phyloP scores from a whole-genome alignment of 1,284 basidiomycete genomes.

The Ganoderma lingzhi region DNA sequence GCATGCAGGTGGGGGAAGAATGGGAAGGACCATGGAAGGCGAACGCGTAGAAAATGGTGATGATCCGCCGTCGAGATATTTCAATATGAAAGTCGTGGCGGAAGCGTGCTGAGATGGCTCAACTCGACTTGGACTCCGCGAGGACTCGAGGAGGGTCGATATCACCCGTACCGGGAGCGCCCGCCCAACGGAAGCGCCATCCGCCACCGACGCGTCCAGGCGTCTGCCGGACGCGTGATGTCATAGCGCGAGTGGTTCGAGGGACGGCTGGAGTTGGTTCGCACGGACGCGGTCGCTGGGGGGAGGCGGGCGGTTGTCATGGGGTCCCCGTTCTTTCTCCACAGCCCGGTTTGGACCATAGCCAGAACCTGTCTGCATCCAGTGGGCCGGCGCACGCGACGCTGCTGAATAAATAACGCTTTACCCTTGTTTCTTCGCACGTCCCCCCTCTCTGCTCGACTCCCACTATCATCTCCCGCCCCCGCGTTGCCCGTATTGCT shows the following conservation, averaged over 20 bases:
- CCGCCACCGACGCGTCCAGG: constrained; percentile 36
- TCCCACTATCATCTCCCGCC: constrained; percentile 14
- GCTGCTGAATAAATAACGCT: constrained; percentile 21
- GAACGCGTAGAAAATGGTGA: background rate
- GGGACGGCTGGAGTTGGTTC: constrained; percentile 2
- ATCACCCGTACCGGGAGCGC: background rate
- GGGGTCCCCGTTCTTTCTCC: constrained; percentile 17
- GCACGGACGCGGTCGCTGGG: constrained; percentile 2
- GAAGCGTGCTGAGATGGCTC: background rate
- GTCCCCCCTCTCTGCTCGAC: constrained; percentile 22
- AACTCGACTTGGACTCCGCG: background rate
- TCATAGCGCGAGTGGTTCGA: constrained; percentile 15
- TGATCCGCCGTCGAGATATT: background rate
- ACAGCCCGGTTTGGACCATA: constrained; percentile 14
- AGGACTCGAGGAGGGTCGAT: background rate
- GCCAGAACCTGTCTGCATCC: constrained; percentile 4
- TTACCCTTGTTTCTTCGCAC: constrained; percentile 20
- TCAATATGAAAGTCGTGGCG: background rate
- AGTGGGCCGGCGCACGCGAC: constrained; percentile 4
- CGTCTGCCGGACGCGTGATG: constrained; percentile 27
- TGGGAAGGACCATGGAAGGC: background rate
- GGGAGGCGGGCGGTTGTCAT: constrained; percentile 25
- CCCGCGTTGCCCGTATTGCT: constrained; percentile 3
- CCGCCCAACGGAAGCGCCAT: background rate
- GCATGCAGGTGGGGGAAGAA: background rate